Percentiles rank a stretch among this genome's conserved stretches.
Evolutionary conservation across 345 rosid genomes (phyloP).

Genomic region (Durio zibethinus): DNA sequence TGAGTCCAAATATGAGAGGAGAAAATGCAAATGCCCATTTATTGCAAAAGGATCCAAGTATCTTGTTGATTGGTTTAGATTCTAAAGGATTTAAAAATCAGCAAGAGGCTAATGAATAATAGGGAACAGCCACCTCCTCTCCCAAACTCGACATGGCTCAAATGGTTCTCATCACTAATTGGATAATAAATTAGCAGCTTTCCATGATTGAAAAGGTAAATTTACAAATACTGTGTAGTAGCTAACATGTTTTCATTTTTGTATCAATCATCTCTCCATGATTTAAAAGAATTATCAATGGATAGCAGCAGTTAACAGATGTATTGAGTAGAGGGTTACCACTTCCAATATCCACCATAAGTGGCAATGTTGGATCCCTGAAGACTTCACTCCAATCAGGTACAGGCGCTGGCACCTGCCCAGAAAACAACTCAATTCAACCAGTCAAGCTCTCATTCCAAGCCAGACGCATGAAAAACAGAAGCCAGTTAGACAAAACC

Average conservation of each 20-base stretch:
- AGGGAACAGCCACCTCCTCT: not conserved
- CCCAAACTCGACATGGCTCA: not conserved
- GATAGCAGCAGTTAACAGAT: conserved; percentile 1
- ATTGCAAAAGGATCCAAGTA: not conserved
- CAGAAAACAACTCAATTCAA: conserved; percentile 9
- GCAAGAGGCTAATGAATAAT: not conserved
- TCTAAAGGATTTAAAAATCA: not conserved
- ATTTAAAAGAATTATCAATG: not conserved
- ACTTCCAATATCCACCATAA: conserved; percentile 96
- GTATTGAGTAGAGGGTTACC: conserved; percentile 36
- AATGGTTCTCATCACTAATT: not conserved
- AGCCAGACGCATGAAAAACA: not conserved
- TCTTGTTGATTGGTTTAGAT: not conserved
- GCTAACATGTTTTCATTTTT: not conserved
- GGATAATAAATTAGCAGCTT: not conserved
- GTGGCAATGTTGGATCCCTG: conserved; percentile 73
- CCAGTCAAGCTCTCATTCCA: not conserved
- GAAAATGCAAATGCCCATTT: not conserved
- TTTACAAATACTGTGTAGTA: not conserved
- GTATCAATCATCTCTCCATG: not conserved
- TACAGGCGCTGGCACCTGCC: conserved; percentile 55
- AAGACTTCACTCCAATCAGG: conserved; percentile 75
- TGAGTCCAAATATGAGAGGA: not conserved
- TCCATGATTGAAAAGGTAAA: not conserved
- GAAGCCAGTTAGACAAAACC: not conserved